These are phyloP conservation scores for Heterobasidion parviporum DNA, from an alignment of 1,284 basidiomycete species.

Conservation along the genomic window DNA sequence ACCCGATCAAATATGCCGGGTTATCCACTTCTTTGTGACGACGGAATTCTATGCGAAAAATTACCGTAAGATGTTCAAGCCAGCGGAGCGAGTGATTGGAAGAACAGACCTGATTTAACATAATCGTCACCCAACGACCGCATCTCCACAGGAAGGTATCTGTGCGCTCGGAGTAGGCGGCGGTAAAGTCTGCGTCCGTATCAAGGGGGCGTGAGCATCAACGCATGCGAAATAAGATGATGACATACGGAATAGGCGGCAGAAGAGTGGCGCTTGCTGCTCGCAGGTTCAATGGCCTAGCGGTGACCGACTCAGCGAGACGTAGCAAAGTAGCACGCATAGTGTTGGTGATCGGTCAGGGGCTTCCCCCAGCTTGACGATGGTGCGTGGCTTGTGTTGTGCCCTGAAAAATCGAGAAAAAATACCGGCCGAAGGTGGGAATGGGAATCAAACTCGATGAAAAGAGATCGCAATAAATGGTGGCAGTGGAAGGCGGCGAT, in stretches of 20 bases:
- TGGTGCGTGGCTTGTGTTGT: too few species aligned
- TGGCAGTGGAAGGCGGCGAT: too few species aligned
- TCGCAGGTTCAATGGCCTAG: constrained; percentile 53
- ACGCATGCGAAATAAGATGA: neutral
- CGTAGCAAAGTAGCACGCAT: constrained; percentile 45
- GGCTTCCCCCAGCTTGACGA: too few species aligned
- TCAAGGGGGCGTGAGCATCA: too few species aligned
- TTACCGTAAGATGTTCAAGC: neutral
- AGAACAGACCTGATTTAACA: constrained; percentile 65
- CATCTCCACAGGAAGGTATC: constrained; percentile 72
- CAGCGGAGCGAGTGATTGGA: neutral
- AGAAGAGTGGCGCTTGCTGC: constrained; percentile 66
- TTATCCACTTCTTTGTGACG: constrained; percentile 75
- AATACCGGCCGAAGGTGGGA: too few species aligned
- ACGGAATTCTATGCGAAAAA: constrained; percentile 60
- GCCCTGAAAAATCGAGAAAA: too few species aligned
- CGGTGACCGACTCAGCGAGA: constrained; percentile 58
- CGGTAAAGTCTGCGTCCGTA: constrained; percentile 60
- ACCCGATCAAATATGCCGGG: constrained; percentile 85
- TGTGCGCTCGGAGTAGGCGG: constrained; percentile 73
- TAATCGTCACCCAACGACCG: constrained; percentile 83
- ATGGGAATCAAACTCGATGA: too few species aligned
- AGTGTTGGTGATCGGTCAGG: neutral
- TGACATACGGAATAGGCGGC: constrained; percentile 71
- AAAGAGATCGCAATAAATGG: too few species aligned